Evolutionary conservation across 768 basidiomycete species (phyloP).

Genomic region (Trichaptum fuscoviolaceum): DNA sequence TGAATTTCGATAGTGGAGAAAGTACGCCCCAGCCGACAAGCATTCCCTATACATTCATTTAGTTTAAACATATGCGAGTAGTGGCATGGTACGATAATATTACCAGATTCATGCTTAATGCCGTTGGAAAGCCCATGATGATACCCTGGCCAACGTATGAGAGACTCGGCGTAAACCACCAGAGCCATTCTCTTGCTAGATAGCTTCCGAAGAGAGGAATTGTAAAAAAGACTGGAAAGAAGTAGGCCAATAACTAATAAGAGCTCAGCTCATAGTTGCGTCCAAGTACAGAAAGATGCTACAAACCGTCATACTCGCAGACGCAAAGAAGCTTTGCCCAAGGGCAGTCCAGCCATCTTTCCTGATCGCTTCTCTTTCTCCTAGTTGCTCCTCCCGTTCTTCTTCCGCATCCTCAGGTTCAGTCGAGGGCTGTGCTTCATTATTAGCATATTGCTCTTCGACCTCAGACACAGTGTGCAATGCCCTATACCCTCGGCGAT

Average conservation of each 20-base stretch:
- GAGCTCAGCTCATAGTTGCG: constrained; percentile 2
- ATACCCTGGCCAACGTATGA: constrained; percentile 95
- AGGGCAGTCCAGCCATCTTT: constrained; percentile 76
- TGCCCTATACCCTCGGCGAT: constrained; percentile 50
- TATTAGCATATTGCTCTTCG: constrained; percentile 8
- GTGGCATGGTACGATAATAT: constrained; percentile 21
- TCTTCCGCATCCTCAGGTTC: constrained; percentile 29
- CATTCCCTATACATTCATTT: constrained; percentile 63
- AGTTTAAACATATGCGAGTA: constrained; percentile 5
- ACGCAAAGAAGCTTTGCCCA: constrained; percentile 70
- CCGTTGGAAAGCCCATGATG: constrained; percentile 97
- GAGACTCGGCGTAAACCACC: constrained; percentile 89
- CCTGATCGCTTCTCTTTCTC: constrained; percentile 28
- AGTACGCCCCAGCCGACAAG: constrained; percentile 92
- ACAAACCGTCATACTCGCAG: constrained; percentile 71
- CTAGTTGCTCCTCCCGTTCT: constrained; percentile 17
- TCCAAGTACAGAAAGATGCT: not conserved
- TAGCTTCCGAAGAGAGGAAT: constrained; percentile 82
- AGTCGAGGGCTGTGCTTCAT: constrained; percentile 18
- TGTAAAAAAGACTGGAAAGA: constrained; percentile 84
- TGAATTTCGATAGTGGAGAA: constrained; percentile 77
- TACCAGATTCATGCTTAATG: constrained; percentile 88
- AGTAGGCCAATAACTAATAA: constrained; percentile 72
- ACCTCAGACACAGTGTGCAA: constrained; percentile 11
- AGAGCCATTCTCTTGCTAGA: constrained; percentile 84